Evolutionary conservation across 106 monocot genomes (phyloP), one percentile per base, ranked within the genome.

Genomic region (Dioscorea dumetorum): DNA sequence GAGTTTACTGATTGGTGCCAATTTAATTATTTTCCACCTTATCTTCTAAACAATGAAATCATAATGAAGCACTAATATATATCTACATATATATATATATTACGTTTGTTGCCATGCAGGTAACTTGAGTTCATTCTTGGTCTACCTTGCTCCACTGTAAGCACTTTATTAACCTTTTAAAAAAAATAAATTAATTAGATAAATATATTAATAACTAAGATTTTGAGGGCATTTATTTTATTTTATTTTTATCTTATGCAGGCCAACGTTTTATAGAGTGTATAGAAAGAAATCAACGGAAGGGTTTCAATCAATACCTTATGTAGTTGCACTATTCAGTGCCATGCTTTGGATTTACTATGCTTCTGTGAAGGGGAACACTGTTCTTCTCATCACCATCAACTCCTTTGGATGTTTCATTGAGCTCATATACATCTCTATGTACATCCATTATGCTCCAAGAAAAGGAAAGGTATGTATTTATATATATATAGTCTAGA

Each of bases 271-370:
- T 50, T 48, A 21, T 11, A 34, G 75, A 22, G 72, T 83, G 17
- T 76, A 78, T 58, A 53, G 41, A 49, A 83, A 68, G 67, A 76
- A 57, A 65, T 75, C 83, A 19, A 79, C 75, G 0, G 75, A 75
- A 61, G 83, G 72, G 12, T 83, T 83, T 66, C 78, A 79, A 11
- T 78, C 83, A 13, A 41, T 79, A 18, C 83, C 84, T 4, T 84
- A 84, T 57, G 62, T 67, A 10, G 76, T 77, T 15, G 73, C 80
- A 4, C 71, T 84, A 6, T 80, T 84, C 73, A 84, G 84, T 18
- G 68, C 80, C 15, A 76, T 67, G 76, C 57, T 84, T 28, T 80
- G 76, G 80, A 77, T 84, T 13, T 77, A 53, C 48, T 84, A 80
- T 60, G 84, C 84, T 13, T 15, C 73, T 15, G 24, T 77, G 8